Conservation (phyloP, 148 eudicot species). For the Pharnaceum exiguum region DNA sequence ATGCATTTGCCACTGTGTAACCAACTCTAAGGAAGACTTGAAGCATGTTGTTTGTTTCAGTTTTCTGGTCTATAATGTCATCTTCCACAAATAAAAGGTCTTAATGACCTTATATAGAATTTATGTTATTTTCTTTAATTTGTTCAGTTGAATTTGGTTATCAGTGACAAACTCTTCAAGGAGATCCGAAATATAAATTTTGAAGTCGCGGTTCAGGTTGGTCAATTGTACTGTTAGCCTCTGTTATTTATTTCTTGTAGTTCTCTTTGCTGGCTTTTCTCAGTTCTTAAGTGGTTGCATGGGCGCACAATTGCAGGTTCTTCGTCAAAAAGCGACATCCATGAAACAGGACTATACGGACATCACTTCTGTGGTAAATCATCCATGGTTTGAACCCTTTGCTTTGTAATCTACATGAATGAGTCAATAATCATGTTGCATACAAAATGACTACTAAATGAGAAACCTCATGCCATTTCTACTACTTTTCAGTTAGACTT, state of each 20-base stretch:
- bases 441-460: constrained; percentile 51
- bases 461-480: too few relatives aligned
- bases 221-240: constrained; percentile 29
- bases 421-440: background rate
- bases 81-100: too few relatives aligned
- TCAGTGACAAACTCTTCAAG: constrained; percentile 91
- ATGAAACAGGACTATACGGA: constrained; percentile 96
- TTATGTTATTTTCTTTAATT: too few relatives aligned
- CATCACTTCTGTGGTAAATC: constrained; percentile 66
- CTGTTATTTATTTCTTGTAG: background rate
- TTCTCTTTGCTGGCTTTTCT: too few relatives aligned
- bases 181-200: constrained; percentile 94
- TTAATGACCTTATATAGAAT: too few relatives aligned
- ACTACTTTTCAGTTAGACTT: too few relatives aligned
- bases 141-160: too few relatives aligned
- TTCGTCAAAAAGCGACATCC: constrained; percentile 95
- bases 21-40: background rate
- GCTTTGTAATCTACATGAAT: constrained; percentile 8
- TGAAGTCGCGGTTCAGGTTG: constrained; percentile 99
- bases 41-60: background rate
- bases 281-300: constrained; percentile 23
- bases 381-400: constrained; percentile 15
- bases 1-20: background rate
- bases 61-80: too few relatives aligned
- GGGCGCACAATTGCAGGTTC: constrained; percentile 66